Evolutionary conservation across 208 protist genomes (phyloP), one percentile per base, ranked within the genome.

Genomic region (Trypanosoma boissoni): DNA sequence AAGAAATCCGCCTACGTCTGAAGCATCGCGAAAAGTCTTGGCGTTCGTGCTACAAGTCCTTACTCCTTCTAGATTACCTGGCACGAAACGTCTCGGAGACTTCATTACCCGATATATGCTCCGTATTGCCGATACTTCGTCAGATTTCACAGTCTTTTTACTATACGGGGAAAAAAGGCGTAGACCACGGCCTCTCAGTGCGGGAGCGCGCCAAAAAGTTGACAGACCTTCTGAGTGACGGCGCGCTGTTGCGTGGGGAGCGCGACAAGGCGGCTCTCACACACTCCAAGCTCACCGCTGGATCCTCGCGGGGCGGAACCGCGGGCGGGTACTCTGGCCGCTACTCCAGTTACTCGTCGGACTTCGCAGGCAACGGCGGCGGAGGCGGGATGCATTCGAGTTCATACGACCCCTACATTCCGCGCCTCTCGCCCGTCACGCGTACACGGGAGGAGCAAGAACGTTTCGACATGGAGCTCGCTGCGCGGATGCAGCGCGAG

Each of bases 161-260:
- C 60, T 90, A 89, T 66, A 92, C 85, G 4, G 91, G 88, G 52
- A 70, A 72, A 9, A 92, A 92, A 56, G 88, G 88, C 42, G 74
- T 89, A 46, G 88, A 95, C 57, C 88, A 92, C 68, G 88, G 88
- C 43, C 59, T 92, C 24, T 95, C 88, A 14, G 88, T 95, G 20
- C 72, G 88, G 18, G 88, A 95, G 66, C 82, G 85, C 18, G 83
- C 85, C 7, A 88, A 80, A 66, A 88, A 91, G 51, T 66, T 95
- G 31, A 77, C 70, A 2, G 85, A 91, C 32, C 75, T 95, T 16
- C 58, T 95, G 32, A 92, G 74, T 56, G 88, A 95, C 61, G 78
- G 80, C 14, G 41, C 77, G 42, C 58, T 81, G 45, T 69, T 95
- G 52, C 83, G 84, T 26, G 83, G 92, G 59, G 85, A 95, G 71